Evolutionary conservation across 2,329 filamentous ascomycete species (phyloP).

Genomic region (Colletotrichum liriopes): DNA sequence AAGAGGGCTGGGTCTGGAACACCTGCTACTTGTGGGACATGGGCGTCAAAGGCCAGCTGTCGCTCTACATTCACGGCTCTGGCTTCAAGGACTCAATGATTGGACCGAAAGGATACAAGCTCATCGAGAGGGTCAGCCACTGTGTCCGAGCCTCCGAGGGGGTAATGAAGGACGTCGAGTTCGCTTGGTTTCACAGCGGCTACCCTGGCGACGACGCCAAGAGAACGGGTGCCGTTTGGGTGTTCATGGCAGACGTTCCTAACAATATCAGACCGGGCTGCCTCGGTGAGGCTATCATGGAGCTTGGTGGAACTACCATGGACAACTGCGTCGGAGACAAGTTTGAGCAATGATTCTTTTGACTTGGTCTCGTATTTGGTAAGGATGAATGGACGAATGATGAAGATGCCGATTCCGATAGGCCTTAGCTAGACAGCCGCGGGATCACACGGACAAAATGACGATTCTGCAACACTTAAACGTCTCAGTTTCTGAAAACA

Average conservation of each 20-base stretch:
- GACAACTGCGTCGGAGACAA: slow-evolving; percentile 2
- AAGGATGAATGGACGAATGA: not conserved
- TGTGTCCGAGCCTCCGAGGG: slow-evolving; percentile 10
- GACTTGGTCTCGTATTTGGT: not conserved
- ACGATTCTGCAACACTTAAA: not conserved
- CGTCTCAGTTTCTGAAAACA: not conserved
- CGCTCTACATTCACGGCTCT: slow-evolving; percentile 16
- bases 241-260: slow-evolving; percentile 2
- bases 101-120: slow-evolving; percentile 18
- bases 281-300: not conserved
- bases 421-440: not conserved
- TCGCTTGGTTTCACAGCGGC: slow-evolving; percentile 18
- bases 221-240: slow-evolving; percentile 19
- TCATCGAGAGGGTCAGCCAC: slow-evolving; percentile 2
- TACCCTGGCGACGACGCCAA: slow-evolving; percentile 1
- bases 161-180: not conserved
- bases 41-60: slow-evolving; percentile 8
- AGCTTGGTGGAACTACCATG: not conserved
- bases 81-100: slow-evolving; percentile 29
- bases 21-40: slow-evolving; percentile 30
- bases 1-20: slow-evolving; percentile 43
- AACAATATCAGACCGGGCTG: slow-evolving; percentile 6
- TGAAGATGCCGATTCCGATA: not conserved
- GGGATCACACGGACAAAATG: not conserved
- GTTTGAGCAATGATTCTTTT: not conserved